phyloP scores from a whole-genome alignment of 768 basidiomycete species.

The Panaeolus papilionaceus region DNA sequence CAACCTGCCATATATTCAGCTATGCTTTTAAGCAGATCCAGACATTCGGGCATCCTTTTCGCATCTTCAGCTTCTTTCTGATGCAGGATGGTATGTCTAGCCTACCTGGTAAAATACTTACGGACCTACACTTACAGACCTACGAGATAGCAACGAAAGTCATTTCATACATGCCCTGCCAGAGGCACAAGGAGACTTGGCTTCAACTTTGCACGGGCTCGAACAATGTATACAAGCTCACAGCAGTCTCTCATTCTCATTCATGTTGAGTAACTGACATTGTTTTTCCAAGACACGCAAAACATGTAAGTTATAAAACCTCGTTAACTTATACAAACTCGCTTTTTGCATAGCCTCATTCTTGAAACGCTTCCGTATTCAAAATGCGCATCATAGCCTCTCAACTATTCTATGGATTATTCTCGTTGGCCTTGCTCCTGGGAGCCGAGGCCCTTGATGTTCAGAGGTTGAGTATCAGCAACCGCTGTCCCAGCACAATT shows the following conservation, averaged over 20 bases:
- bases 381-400: not conserved
- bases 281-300: not conserved
- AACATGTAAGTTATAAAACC: not conserved
- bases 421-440: not conserved
- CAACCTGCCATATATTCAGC: no score
- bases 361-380: not conserved
- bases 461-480: slow-evolving; percentile 23
- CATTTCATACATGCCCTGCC: no score
- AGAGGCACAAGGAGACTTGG: not conserved
- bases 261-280: not conserved
- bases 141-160: no score
- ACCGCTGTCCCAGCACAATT: slow-evolving; percentile 29
- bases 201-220: not conserved
- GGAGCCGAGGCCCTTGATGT: not conserved
- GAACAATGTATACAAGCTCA: not conserved
- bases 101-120: no score
- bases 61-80: no score
- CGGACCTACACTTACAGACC: no score
- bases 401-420: not conserved
- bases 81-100: no score
- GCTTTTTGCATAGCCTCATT: not conserved
- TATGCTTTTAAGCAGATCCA: no score
- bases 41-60: no score
- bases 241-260: slow-evolving; percentile 1
- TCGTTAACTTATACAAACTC: not conserved